Evolutionary conservation across 2,329 filamentous ascomycete species (phyloP), one percentile per base, ranked within the genome.

Genomic region (Zymoseptoria ardabiliae): DNA sequence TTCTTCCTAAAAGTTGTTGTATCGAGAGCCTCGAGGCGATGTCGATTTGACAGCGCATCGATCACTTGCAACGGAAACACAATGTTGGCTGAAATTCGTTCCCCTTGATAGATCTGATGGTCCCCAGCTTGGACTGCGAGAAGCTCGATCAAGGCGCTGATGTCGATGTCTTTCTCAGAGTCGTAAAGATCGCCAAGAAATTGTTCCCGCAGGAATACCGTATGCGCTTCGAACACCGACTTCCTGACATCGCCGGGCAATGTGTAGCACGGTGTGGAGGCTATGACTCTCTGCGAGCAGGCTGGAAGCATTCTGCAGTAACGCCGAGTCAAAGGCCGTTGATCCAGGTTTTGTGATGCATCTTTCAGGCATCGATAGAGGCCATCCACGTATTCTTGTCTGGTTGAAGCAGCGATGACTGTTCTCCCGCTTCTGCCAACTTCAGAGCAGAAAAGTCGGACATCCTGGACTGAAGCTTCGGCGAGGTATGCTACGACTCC

Each of bases 401-500:
- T 58, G 20, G 41, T 48, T 21, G 62, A 56, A 5, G 54, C 28
- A 23, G 23, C 50, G 4, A 51, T 22, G n/a, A 28, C 50, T 20
- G 59, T 58, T 4, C 60, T 61, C 9, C 50, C 56, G 5, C 55
- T 59, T 19, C 49, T 55, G 17, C 58, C 60, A 21, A 68, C 17
- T 9, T 50, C 49, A 11, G 49, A 50, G 50, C 63, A 65, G 20
- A 68, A 61, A 19, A 54, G 54, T 21, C 60, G 63, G 7, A 69
- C 63, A 48, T 69, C 63, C 11, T 48, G 35, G 10, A 69, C 65
- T 10, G 65, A 66, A 30, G 65, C 55, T 9, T 52, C 56, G 17
- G 59, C 54, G 13, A 68, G 55, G 41, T 66, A 52, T 11, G 59
- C 45, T 21, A 65, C 54, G 28, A 69, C 52, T n/a, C 65, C 65